Percentiles rank a stretch among this genome's conserved stretches.
phyloP scores from a whole-genome alignment of 345 rosid genomes.

The Citrus trifoliata region DNA sequence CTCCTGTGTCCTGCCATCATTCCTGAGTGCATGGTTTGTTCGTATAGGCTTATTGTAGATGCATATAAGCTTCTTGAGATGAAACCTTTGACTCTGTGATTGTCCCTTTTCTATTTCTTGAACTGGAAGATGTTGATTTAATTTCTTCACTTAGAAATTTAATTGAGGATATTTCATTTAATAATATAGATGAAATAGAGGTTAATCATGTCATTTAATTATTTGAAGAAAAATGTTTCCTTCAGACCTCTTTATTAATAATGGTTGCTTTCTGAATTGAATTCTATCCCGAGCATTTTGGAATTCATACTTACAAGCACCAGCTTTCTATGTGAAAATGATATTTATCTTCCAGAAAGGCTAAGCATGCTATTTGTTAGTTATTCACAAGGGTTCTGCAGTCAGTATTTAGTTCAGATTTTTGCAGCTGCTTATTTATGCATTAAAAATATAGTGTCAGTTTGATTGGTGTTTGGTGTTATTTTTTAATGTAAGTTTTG shows the following conservation, averaged over 20 bases:
- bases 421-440: not conserved
- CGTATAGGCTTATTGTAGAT: too few relatives aligned
- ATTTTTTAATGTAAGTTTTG: slow-evolving; percentile 4
- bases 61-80: not conserved
- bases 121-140: not conserved
- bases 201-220: not conserved
- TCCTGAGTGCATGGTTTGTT: not conserved
- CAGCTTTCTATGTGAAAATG: not conserved
- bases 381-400: not conserved
- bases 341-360: not conserved
- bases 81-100: not conserved
- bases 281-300: not conserved
- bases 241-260: not conserved
- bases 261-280: not conserved
- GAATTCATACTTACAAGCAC: not conserved
- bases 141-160: not conserved
- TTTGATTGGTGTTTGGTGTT: not conserved
- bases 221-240: not conserved
- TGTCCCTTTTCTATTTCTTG: not conserved
- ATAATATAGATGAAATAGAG: not conserved
- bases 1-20: not conserved
- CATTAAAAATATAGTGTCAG: not conserved
- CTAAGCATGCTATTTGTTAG: not conserved
- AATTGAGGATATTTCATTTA: not conserved
- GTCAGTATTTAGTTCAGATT: not conserved